These are phyloP conservation scores for Pseudocercospora ulei DNA, from an alignment of 2,329 filamentous ascomycete genomes.

Conservation along the genomic window DNA sequence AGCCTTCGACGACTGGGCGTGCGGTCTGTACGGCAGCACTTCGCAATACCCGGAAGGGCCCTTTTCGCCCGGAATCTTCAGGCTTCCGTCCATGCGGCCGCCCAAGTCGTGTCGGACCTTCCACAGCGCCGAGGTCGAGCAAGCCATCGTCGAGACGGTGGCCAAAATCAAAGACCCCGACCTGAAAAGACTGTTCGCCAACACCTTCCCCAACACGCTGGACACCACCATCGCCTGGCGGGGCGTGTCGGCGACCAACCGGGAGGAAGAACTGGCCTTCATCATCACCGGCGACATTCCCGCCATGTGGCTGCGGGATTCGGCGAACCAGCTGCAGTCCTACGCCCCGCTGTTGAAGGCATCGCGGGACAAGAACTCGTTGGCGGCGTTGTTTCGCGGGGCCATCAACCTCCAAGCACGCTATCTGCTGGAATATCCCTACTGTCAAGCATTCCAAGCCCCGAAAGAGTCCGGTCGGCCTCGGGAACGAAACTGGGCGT, in stretches of 20 bases:
- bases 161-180: slow-evolving; percentile 43
- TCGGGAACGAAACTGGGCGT: slow-evolving; percentile 34
- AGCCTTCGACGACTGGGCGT: too few relatives aligned
- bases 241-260: slow-evolving; percentile 50
- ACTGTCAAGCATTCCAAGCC: slow-evolving; percentile 45
- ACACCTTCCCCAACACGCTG: slow-evolving; percentile 61
- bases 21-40: slow-evolving; percentile 33
- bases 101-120: slow-evolving; percentile 39
- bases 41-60: slow-evolving; percentile 35
- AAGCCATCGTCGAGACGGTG: slow-evolving; percentile 29
- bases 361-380: slow-evolving; percentile 42
- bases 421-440: slow-evolving; percentile 51
- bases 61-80: slow-evolving; percentile 36
- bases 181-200: slow-evolving; percentile 60
- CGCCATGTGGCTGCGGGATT: slow-evolving; percentile 47
- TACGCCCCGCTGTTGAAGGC: slow-evolving; percentile 48
- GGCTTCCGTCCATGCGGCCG: slow-evolving; percentile 39
- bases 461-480: slow-evolving; percentile 26
- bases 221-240: slow-evolving; percentile 88
- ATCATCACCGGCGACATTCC: slow-evolving; percentile 65
- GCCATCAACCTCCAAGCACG: slow-evolving; percentile 60
- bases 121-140: slow-evolving; percentile 32
- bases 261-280: slow-evolving; percentile 81
- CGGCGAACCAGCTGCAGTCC: slow-evolving; percentile 59
- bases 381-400: slow-evolving; percentile 57